phyloP scores from a whole-genome alignment of 176 grass and related monocot species.

The Triticum timopheevii region DNA sequence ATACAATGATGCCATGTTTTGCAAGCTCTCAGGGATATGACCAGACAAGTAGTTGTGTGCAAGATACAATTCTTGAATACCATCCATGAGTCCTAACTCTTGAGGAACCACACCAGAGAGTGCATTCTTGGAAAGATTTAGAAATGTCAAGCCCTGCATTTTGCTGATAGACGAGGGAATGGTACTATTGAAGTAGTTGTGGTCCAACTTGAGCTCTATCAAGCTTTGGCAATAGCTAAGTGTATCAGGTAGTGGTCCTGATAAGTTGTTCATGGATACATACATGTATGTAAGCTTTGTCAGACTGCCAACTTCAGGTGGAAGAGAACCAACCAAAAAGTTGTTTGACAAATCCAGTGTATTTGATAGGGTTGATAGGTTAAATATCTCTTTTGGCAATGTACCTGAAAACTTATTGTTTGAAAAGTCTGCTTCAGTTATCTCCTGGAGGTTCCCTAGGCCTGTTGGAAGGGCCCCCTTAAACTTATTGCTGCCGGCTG shows the following conservation, averaged over 20 bases:
- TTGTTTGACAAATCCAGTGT: no score
- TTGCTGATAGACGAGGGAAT: no score
- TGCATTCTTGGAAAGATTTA: constrained; percentile 38
- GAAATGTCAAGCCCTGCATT: background rate
- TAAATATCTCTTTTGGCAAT: constrained; percentile 11
- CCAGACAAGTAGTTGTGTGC: constrained; percentile 51
- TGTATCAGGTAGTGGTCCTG: no score
- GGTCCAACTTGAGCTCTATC: no score
- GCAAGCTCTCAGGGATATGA: constrained; percentile 30
- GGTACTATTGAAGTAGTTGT: no score
- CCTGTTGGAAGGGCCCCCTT: background rate
- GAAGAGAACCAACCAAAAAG: no score
- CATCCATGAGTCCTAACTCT: constrained; percentile 38
- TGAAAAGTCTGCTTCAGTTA: background rate
- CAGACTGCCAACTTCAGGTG: no score
- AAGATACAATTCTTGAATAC: constrained; percentile 42
- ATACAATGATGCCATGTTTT: constrained; percentile 20
- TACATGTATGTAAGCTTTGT: no score
- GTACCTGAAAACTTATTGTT: background rate
- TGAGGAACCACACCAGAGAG: constrained; percentile 40
- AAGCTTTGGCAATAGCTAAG: no score
- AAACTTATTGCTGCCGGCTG: constrained; percentile 15
- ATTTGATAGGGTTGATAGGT: background rate
- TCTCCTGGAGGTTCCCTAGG: background rate
- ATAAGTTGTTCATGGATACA: no score